Evolutionary conservation across 75 land plant species (phyloP), one percentile per base, ranked within the genome.

Genomic region (Cunninghamia lanceolata): DNA sequence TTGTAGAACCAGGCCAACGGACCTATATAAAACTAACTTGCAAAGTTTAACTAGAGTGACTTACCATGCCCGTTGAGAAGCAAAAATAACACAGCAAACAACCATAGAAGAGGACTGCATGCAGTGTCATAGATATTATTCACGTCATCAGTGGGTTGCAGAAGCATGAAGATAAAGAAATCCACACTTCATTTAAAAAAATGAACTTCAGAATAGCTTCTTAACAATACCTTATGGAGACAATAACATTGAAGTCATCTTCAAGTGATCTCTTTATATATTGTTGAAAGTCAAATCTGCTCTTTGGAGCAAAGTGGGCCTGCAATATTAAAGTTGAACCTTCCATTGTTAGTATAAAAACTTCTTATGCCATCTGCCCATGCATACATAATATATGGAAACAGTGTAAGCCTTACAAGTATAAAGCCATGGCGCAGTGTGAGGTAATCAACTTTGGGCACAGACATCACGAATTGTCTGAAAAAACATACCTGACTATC

Each of bases 391-490:
- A 85, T 6, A 39, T 36, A 21, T 9, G 0, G 9, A 40, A 75
- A 32, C 50, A 50, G 15, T 52, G 16, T n/a, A 66, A 52, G 87
- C 14, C 85, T 71, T 83, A 92, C 93, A 68, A 63, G 66, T 21
- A n/a, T n/a, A n/a, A n/a, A n/a, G n/a, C n/a, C n/a, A n/a, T n/a
- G n/a, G n/a, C n/a, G n/a, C n/a, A n/a, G 91, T 81, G 92, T 91
- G 11, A 90, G 40, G 84, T 95, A 95, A 82, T 95, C 97, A 38
- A 88, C 90, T 90, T 85, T 90, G 36, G 82, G 88, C 0, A 95
- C 92, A 4, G 95, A 91, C 13, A 16, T 47, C 77, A 87, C 88
- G 56, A 93, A 91, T 82, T 94, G 95, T 39, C 94, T 86, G 82
- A 94, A 76, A 85, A 94, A 95, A 77, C 91, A 89, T 28, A 81